Evolutionary conservation across 2,329 filamentous ascomycete genomes (phyloP), one percentile per base, ranked within the genome.

Genomic region (Trichoderma sp.): DNA sequence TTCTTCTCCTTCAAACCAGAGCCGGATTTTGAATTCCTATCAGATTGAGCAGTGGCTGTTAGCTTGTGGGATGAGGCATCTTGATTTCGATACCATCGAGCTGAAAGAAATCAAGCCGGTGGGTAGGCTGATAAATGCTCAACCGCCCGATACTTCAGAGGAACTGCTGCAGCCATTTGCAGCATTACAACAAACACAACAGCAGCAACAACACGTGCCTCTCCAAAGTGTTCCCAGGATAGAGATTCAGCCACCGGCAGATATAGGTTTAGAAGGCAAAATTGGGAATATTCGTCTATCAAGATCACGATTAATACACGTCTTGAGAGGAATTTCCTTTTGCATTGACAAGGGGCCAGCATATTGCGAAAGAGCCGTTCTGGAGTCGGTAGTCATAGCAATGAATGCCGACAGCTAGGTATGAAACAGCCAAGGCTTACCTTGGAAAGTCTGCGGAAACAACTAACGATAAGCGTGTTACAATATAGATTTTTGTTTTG

Each of bases 321-420:
- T 66, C 32, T 34, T 66, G 28, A 66, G 28, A 18, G 54, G 52
- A 14, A 58, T 66, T 18, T 66, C 52, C 28, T 66, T 66, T 26
- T 66, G 63, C 28, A 66, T 66, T 18, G 63, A 66, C 37, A 66
- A 66, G 14, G 63, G 63, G n/a, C 63, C 63, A 21, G 63, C 37
- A 5, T 66, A 66, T 49, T 49, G 39, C 39, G 63, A 66, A 34
- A 32, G 46, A 16, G 52, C 52, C 8, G 52, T 66, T 16, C 26
- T 58, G 28, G 63, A 66, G 21, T 54, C 63, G 18, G 52, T 66
- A 8, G 34, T 43, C 24, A 37, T 54, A 30, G 63, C 63, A 32
- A 58, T 66, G 52, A n/a, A 58, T 24, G 39, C 54, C n/a, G 28
- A 30, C 14, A 43, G 21, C 26, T 66, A 66, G 34, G 32, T 55